Percentiles rank a stretch among this genome's conserved stretches.
Conservation (phyloP, 257 asterid genomes). For the Paulownia fortunei region DNA sequence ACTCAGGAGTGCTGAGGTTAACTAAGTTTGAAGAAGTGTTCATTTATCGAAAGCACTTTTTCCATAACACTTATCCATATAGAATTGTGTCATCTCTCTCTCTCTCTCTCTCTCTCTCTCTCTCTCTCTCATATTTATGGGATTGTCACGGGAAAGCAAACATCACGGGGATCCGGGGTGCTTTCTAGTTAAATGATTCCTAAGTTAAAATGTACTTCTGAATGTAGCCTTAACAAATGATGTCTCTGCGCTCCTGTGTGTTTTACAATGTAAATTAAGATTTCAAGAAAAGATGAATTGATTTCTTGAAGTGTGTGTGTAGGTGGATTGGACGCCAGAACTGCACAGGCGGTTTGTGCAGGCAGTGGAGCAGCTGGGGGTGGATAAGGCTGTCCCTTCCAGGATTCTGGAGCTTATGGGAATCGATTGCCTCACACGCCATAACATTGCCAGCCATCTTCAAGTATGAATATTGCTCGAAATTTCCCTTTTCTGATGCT, state of each 20-base stretch:
- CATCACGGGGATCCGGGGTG: conserved; percentile 2
- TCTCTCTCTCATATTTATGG: background rate
- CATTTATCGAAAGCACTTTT: background rate
- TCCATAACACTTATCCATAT: background rate
- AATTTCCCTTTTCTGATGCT: background rate
- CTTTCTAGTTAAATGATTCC: background rate
- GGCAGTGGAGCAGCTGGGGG: conserved; percentile 95
- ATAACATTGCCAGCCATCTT: conserved; percentile 96
- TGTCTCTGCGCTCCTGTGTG: background rate
- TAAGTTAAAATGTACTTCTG: background rate
- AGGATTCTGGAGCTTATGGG: conserved; percentile 95
- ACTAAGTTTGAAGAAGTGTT: background rate
- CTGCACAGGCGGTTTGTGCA: conserved; percentile 87
- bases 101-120: background rate
- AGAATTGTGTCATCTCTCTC: background rate
- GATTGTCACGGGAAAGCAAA: background rate
- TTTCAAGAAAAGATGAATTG: background rate
- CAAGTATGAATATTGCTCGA: conserved; percentile 51
- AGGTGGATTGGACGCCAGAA: conserved; percentile 99
- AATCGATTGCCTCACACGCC: conserved; percentile 95
- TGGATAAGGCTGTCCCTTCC: conserved; percentile 96
- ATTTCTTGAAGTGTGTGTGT: conserved; percentile 44
- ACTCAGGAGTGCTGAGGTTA: background rate
- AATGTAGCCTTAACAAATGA: conserved; percentile 19
- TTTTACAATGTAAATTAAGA: background rate